Percentiles rank a stretch among this genome's conserved stretches.
Conservation (phyloP, 2,329 filamentous ascomycete species). For the Claviceps monticola region DNA sequence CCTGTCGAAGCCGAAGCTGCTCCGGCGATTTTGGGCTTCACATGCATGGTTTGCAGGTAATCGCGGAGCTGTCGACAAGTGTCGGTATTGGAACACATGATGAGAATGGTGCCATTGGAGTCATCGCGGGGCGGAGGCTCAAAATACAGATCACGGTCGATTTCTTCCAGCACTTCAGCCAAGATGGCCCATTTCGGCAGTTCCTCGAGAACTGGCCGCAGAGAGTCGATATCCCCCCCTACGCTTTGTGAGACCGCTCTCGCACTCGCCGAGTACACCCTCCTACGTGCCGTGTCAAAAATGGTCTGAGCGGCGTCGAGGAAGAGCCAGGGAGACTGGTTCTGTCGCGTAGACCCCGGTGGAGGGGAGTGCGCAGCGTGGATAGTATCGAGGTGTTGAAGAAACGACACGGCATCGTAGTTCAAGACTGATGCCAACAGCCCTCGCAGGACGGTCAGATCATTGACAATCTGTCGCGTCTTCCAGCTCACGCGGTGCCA, state of each 20-base stretch:
- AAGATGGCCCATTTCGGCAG: slow-evolving; percentile 87
- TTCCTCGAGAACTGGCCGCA: slow-evolving; percentile 78
- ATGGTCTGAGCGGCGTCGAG: slow-evolving; percentile 89
- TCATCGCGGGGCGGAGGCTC: slow-evolving; percentile 65
- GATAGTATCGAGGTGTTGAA: slow-evolving; percentile 88
- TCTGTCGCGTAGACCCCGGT: slow-evolving; percentile 74
- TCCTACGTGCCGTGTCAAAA: slow-evolving; percentile 75
- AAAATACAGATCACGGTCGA: slow-evolving; percentile 79
- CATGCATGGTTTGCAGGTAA: slow-evolving; percentile 82
- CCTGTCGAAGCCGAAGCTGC: slow-evolving; percentile 8
- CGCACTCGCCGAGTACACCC: slow-evolving; percentile 66
- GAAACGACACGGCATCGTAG: slow-evolving; percentile 81
- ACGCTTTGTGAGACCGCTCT: slow-evolving; percentile 30
- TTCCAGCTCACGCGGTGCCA: slow-evolving; percentile 96
- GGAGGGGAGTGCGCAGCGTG: slow-evolving; percentile 80
- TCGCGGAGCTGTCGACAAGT: slow-evolving; percentile 83
- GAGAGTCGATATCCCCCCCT: slow-evolving; percentile 38
- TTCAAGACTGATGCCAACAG: slow-evolving; percentile 73
- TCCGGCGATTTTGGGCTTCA: slow-evolving; percentile 40
- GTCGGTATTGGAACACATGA: slow-evolving; percentile 85
- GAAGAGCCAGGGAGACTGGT: slow-evolving; percentile 91
- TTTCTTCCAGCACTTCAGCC: slow-evolving; percentile 84
- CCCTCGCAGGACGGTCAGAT: slow-evolving; percentile 68
- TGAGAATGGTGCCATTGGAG: slow-evolving; percentile 80
- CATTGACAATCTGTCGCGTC: slow-evolving; percentile 86